Conservation (phyloP, 2,329 filamentous ascomycete species). For the Aspergillus fumigatiaffinis region DNA sequence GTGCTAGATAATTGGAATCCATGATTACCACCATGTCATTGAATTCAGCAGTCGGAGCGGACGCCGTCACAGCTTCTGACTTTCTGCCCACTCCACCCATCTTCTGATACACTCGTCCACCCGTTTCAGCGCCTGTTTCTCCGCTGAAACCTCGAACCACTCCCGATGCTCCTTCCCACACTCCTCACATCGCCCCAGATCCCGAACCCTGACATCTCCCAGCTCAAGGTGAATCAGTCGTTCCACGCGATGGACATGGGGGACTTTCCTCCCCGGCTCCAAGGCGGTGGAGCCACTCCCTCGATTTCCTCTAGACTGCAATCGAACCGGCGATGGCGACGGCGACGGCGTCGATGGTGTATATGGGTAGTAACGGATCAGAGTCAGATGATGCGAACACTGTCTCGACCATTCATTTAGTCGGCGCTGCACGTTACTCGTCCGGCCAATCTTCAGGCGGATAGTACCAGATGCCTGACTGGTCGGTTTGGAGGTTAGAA, state of each 20-base stretch:
- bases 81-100: slow-evolving; percentile 83
- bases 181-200: slow-evolving; percentile 60
- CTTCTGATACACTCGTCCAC: slow-evolving; percentile 72
- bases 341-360: slow-evolving; percentile 23
- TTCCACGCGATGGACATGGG: slow-evolving; percentile 83
- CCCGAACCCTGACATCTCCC: slow-evolving; percentile 54
- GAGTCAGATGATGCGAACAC: slow-evolving; percentile 81
- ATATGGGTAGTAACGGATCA: slow-evolving; percentile 91
- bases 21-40: background rate
- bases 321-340: slow-evolving; percentile 9
- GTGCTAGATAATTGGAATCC: background rate
- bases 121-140: slow-evolving; percentile 61
- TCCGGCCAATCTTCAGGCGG: slow-evolving; percentile 62
- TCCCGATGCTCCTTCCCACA: slow-evolving; percentile 86
- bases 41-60: background rate
- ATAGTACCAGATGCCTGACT: slow-evolving; percentile 54
- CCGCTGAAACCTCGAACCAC: slow-evolving; percentile 89
- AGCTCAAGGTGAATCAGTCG: slow-evolving; percentile 87
- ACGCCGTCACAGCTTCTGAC: slow-evolving; percentile 5
- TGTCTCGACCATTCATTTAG: slow-evolving; percentile 92
- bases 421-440: slow-evolving; percentile 80
- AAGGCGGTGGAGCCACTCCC: slow-evolving; percentile 12
- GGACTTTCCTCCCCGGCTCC: slow-evolving; percentile 61
- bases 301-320: background rate
- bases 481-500: slow-evolving; percentile 26